Percentiles rank a stretch among this genome's conserved stretches.
phyloP scores from a whole-genome alignment of 208 protist genomes.

The Leptomonas pyrrhocoris region DNA sequence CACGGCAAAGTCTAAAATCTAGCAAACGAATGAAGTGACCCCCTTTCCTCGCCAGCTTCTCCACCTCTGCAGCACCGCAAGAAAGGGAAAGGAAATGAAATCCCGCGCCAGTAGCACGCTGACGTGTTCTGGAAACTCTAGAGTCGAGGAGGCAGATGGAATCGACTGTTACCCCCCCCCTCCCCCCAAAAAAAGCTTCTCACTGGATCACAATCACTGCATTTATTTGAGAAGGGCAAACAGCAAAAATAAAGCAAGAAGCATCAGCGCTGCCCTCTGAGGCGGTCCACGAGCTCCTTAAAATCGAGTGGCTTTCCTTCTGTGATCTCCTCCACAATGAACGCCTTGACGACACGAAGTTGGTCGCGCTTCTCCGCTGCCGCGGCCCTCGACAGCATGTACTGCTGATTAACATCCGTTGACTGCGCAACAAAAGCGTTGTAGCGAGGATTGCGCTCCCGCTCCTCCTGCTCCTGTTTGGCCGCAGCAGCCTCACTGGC shows the following conservation, averaged over 20 bases:
- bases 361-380: constrained; percentile 21
- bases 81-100: no score
- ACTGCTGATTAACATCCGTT: constrained; percentile 31
- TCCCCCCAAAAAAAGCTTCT: no score
- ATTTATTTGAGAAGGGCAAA: no score
- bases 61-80: no score
- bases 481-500: constrained; percentile 28
- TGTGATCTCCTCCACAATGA: constrained; percentile 19
- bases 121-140: no score
- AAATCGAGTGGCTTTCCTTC: constrained; percentile 25
- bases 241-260: background rate
- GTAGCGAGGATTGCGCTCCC: constrained; percentile 27
- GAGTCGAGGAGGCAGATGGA: no score
- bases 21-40: no score
- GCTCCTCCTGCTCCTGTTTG: constrained; percentile 21
- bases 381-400: constrained; percentile 16
- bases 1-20: no score
- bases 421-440: constrained; percentile 31
- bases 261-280: constrained; percentile 5
- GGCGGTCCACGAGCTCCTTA: constrained; percentile 14
- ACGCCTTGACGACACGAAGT: constrained; percentile 25
- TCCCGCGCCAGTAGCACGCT: no score
- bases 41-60: no score
- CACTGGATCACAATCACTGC: no score
- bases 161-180: no score